Base-by-base conservation (phyloP, 495 filamentous ascomycete genomes). In the Acidomyces sp. region DNA sequence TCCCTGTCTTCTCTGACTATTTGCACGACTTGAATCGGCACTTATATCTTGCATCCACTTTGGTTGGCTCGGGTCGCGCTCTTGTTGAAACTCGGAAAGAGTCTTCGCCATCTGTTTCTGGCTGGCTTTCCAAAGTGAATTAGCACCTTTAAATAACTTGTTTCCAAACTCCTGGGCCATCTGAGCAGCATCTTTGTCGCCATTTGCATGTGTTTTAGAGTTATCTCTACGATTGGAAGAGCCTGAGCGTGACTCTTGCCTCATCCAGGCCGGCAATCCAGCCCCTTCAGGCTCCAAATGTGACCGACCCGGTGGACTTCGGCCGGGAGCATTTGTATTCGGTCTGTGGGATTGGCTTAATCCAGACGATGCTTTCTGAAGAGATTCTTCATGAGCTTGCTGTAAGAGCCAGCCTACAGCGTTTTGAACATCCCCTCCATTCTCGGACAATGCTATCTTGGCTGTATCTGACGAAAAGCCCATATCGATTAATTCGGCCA, bases 31-130 rank as follows among this genome's bases (percentile, higher is more conserved):
- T 4, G 37, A 11, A 21, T 43, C 48, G 10, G 39, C 18, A 15
- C 68, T 65, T 17, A 70, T 65, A 37, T 84, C 81, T 50, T 75
- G 72, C 88, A 97, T 93, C 90, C 90, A 97, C 51, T 83, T 88
- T 1, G 90, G 90, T 54, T 93, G 83, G 53, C 57, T 84, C 1
- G 82, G 66, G 55, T 94, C 90, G 20, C 93, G 85, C 46, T 82
- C 78, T 1, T 69, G 58, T 49, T 94, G 87, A 46, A 95, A 80
- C 15, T 97, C 90, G 12, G 83, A 74, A 11, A 97, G 83, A 11
- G 85, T 90, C 56, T 85, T 85, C 53, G 93, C 87, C n/a, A 96
- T 75, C 55, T 82, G 88, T 60, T 93, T 96, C 49, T 82, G 85
- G 2, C 86, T 78, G 4, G 78, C 79, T 57, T 93, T 97, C 90